phyloP scores from a whole-genome alignment of 306 rosid genomes.

The Alnus glutinosa region DNA sequence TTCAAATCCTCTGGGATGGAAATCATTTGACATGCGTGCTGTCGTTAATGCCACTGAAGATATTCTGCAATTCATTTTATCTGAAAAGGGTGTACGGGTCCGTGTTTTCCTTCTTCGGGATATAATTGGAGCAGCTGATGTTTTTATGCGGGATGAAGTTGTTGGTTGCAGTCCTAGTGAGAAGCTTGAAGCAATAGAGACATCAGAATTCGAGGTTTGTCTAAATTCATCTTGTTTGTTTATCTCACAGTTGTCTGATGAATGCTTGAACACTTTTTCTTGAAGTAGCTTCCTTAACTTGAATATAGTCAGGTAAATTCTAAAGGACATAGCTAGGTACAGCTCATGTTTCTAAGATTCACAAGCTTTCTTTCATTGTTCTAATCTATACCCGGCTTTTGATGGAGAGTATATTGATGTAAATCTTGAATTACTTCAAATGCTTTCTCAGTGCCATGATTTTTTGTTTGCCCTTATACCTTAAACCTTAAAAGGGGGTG shows the following conservation, averaged over 20 bases:
- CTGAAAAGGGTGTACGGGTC: constrained; percentile 85
- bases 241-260: background rate
- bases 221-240: background rate
- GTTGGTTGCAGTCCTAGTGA: constrained; percentile 42
- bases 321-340: background rate
- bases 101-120: constrained; percentile 83
- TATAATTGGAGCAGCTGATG: constrained; percentile 68
- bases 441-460: background rate
- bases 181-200: constrained; percentile 39
- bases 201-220: constrained; percentile 49
- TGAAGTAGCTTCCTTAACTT: background rate
- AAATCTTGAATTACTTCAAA: background rate
- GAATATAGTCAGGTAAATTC: background rate
- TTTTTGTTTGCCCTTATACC: background rate
- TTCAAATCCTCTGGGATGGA: constrained; percentile 65
- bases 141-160: constrained; percentile 67
- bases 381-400: background rate
- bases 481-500: background rate
- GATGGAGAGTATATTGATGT: background rate
- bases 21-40: constrained; percentile 78
- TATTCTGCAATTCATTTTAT: constrained; percentile 72
- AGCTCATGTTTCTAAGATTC: background rate
- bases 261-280: background rate
- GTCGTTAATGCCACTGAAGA: constrained; percentile 93
- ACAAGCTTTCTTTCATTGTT: background rate